phyloP scores from a whole-genome alignment of 1,284 basidiomycete species.

The Schizophyllum amplum region DNA sequence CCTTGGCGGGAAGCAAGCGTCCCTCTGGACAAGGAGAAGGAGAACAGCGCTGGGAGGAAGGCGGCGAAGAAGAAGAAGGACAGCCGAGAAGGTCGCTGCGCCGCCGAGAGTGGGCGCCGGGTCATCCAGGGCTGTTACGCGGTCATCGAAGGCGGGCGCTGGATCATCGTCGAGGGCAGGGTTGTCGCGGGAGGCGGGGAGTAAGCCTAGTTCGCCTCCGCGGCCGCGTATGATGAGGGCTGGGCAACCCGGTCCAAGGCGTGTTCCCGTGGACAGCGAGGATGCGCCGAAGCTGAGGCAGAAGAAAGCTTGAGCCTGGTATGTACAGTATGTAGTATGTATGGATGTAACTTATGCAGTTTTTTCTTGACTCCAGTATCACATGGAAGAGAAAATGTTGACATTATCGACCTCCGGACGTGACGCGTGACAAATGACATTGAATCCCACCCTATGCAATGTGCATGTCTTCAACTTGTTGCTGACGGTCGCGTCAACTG shows the following conservation, averaged over 20 bases:
- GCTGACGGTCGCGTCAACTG: too few relatives aligned
- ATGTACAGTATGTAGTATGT: too few relatives aligned
- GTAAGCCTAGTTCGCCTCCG: constrained; percentile 10
- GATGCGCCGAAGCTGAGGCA: not conserved
- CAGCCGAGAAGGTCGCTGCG: constrained; percentile 3
- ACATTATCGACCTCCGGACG: too few relatives aligned
- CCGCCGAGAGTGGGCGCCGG: not conserved
- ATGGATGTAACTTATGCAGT: too few relatives aligned
- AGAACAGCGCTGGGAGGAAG: constrained; percentile 9
- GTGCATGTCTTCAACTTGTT: too few relatives aligned
- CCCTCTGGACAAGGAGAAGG: constrained; percentile 9
- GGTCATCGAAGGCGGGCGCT: constrained; percentile 3
- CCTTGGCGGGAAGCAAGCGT: not conserved
- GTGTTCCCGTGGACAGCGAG: constrained; percentile 11
- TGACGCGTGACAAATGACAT: too few relatives aligned
- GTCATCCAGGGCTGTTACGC: not conserved
- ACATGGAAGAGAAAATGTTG: too few relatives aligned
- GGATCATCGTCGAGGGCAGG: not conserved
- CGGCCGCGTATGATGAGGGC: not conserved
- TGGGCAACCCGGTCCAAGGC: constrained; percentile 6
- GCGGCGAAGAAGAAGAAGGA: constrained; percentile 6
- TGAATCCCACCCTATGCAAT: too few relatives aligned
- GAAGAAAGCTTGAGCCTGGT: not conserved
- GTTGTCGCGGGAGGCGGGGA: constrained; percentile 7
- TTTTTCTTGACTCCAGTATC: too few relatives aligned